Evolutionary conservation across 345 rosid species (phyloP).

Genomic region (Populus nigra): DNA sequence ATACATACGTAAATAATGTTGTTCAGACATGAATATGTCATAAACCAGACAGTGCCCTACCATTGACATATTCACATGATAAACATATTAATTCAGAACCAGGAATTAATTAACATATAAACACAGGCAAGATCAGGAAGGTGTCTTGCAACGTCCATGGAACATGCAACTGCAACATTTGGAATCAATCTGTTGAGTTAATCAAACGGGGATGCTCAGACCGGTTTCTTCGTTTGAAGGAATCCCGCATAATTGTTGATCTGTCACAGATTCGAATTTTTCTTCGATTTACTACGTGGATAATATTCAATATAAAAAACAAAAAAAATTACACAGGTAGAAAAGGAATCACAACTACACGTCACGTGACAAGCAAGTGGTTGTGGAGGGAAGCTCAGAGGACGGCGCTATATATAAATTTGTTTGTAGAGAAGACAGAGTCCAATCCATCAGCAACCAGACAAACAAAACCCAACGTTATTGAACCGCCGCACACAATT

Average conservation of each 20-base stretch:
- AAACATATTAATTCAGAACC: neutral
- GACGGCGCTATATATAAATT: conserved; percentile 32
- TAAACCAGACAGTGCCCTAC: neutral
- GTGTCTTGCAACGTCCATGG: neutral
- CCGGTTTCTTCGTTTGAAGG: neutral
- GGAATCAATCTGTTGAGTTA: neutral
- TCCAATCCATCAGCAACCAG: conserved; percentile 10
- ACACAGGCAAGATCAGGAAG: neutral
- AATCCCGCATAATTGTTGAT: neutral
- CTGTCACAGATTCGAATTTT: neutral
- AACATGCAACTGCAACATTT: neutral
- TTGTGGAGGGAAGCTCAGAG: neutral
- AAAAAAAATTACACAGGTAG: neutral
- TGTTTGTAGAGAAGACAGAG: neutral
- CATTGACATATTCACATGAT: neutral
- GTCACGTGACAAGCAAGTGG: conserved; percentile 35
- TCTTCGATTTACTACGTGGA: neutral
- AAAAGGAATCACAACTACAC: neutral
- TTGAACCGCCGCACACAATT: neutral
- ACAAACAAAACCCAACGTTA: conserved; percentile 15
- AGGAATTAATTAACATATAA: neutral
- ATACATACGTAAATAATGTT: too few relatives aligned
- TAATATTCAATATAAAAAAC: neutral
- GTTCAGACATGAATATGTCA: too few relatives aligned
- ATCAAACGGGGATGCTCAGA: neutral